Conservation (phyloP, 202 grass and related monocot species). For the Carex arenaria region DNA sequence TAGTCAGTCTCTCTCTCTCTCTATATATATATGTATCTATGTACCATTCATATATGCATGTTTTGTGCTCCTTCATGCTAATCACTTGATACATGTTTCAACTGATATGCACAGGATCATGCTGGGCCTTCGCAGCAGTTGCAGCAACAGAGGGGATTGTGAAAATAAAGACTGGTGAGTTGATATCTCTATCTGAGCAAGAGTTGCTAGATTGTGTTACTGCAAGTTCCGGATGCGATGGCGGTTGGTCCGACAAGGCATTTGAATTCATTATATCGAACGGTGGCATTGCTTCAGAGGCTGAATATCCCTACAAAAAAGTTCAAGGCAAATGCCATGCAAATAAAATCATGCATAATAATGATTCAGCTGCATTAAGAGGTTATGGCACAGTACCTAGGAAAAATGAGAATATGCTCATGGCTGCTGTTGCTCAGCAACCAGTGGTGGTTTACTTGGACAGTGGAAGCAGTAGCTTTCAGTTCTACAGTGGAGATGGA, state of each 20-base stretch:
- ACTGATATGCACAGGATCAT: constrained; percentile 17
- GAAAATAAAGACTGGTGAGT: constrained; percentile 30
- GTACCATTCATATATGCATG: neutral
- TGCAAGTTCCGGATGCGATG: constrained; percentile 12
- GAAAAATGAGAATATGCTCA: constrained; percentile 19
- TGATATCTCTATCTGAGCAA: constrained; percentile 34
- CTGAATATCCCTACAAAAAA: constrained; percentile 34
- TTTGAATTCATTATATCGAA: constrained; percentile 34
- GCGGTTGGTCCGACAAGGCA: constrained; percentile 12
- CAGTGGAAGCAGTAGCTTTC: neutral
- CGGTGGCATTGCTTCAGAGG: constrained; percentile 32
- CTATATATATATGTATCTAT: neutral
- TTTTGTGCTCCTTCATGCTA: neutral
- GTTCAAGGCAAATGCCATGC: constrained; percentile 15
- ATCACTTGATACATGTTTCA: neutral
- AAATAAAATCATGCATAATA: neutral
- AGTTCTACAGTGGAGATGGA: constrained; percentile 29
- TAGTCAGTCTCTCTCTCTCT: too few species aligned
- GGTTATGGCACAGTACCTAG: constrained; percentile 13
- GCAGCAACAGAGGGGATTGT: constrained; percentile 35
- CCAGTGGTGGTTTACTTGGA: constrained; percentile 27
- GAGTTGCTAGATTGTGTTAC: constrained; percentile 32
- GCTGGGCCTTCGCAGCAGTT: constrained; percentile 39
- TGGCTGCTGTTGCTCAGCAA: constrained; percentile 24
- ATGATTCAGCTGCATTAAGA: constrained; percentile 4